Percentiles rank a stretch among this genome's conserved stretches.
Conservation (phyloP, 1,139 yeast species). For the Suhomyces coccinellae region DNA sequence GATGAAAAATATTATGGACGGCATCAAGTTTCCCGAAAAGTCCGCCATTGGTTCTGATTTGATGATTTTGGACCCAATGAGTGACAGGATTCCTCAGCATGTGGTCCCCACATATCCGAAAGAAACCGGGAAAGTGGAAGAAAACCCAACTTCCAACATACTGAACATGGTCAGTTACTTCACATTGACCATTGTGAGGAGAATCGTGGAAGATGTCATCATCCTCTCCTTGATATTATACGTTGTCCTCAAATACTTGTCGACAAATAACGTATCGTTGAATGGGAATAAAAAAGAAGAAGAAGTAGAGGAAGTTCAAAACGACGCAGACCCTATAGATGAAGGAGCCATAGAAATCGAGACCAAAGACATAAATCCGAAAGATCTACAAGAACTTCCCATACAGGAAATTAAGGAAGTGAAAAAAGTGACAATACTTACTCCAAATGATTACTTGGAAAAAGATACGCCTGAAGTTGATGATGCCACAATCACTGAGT, state of each 20-base stretch:
- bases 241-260: conserved; percentile 10
- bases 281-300: not conserved
- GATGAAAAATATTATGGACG: conserved; percentile 31
- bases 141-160: not conserved
- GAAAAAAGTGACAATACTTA: conserved; percentile 33
- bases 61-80: conserved; percentile 11
- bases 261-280: conserved; percentile 5
- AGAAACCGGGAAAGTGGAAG: not conserved
- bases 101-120: not conserved
- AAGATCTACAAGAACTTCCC: conserved; percentile 9
- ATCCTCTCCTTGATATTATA: conserved; percentile 19
- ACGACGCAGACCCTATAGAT: not conserved
- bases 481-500: not conserved
- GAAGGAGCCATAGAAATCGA: not conserved
- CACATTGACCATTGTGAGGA: conserved; percentile 15
- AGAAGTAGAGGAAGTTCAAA: not conserved
- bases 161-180: conserved; percentile 9
- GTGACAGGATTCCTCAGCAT: conserved; percentile 3
- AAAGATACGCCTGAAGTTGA: conserved; percentile 15
- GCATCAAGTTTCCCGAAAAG: conserved; percentile 34
- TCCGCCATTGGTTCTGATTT: conserved; percentile 15
- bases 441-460: conserved; percentile 24
- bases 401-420: not conserved
- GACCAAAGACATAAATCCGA: not conserved
- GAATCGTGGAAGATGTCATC: conserved; percentile 38